phyloP scores from a whole-genome alignment of 306 rosid genomes.

The Coriaria nepalensis region DNA sequence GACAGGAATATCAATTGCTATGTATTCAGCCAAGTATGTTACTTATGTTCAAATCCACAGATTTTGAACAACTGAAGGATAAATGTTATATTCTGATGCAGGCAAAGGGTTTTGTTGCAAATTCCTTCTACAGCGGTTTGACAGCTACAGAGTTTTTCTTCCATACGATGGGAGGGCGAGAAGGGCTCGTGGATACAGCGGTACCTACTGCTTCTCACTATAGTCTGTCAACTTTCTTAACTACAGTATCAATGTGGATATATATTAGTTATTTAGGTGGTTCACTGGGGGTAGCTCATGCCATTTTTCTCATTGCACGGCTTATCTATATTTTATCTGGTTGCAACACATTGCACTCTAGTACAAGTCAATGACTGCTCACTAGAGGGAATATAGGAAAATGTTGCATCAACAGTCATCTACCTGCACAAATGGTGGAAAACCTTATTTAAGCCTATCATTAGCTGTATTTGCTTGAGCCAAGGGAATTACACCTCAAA shows the following conservation, averaged over 20 bases:
- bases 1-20: no score
- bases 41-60: no score
- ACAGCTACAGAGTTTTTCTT: slow-evolving; percentile 92
- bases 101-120: slow-evolving; percentile 94
- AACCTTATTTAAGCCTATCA: no score
- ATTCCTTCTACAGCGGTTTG: slow-evolving; percentile 89
- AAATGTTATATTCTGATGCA: slow-evolving; percentile 29
- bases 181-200: slow-evolving; percentile 96
- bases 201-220: slow-evolving; percentile 18
- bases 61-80: neutral
- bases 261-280: neutral
- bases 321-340: neutral
- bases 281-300: no score
- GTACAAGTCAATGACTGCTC: no score
- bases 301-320: neutral
- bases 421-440: no score
- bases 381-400: no score
- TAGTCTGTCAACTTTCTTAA: neutral
- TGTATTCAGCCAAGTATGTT: no score
- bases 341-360: no score
- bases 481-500: no score
- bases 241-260: neutral
- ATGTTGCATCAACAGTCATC: no score
- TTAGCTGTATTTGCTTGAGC: no score
- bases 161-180: slow-evolving; percentile 97